phyloP scores from a whole-genome alignment of 345 rosid genomes.

The Camelina hispida region DNA sequence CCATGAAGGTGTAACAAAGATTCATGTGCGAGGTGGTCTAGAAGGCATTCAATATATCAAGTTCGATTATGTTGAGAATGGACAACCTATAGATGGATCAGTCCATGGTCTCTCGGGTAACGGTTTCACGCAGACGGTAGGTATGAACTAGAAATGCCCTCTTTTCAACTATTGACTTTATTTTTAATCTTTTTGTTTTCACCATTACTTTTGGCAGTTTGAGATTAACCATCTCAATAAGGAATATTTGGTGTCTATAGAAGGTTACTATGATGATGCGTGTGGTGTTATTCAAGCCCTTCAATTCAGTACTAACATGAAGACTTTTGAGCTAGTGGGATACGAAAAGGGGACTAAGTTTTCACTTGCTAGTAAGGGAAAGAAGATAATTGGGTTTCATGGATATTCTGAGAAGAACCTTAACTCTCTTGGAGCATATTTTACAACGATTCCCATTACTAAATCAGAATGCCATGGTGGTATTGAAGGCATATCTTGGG shows the following conservation, averaged over 20 bases:
- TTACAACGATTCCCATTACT: not conserved
- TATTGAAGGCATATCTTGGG: not conserved
- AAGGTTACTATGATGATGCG: not conserved
- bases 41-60: not conserved
- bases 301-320: slow-evolving; percentile 16
- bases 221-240: slow-evolving; percentile 4
- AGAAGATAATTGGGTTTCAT: slow-evolving; percentile 20
- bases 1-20: not conserved
- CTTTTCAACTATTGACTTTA: no score
- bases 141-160: not conserved
- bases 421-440: slow-evolving; percentile 21
- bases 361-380: no score
- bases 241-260: not conserved
- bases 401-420: not conserved
- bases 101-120: not conserved
- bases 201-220: no score
- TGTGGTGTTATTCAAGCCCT: not conserved
- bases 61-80: not conserved
- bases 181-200: no score
- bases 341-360: no score
- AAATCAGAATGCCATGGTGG: not conserved
- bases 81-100: not conserved
- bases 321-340: not conserved
- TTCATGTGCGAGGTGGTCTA: not conserved
- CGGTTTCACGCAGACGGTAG: not conserved